phyloP scores from a whole-genome alignment of 345 rosid species.

The Eucalyptus paniculata region DNA sequence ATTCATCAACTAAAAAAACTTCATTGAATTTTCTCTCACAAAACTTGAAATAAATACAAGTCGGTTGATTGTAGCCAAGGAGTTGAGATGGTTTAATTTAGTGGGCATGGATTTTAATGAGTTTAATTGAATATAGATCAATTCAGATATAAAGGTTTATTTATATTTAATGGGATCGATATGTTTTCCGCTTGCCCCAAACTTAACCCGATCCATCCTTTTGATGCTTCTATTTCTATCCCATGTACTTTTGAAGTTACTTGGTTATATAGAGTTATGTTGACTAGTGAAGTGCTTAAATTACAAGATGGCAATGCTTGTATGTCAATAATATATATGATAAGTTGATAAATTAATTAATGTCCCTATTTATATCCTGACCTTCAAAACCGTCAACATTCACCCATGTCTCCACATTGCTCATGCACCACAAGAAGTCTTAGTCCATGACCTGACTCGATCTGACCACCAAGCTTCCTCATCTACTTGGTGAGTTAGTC shows the following conservation, averaged over 20 bases:
- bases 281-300: neutral
- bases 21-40: neutral
- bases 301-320: neutral
- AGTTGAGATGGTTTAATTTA: neutral
- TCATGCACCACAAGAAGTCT: neutral
- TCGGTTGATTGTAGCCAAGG: neutral
- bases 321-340: neutral
- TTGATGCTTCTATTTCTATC: neutral
- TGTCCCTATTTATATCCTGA: neutral
- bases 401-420: neutral
- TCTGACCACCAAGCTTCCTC: neutral
- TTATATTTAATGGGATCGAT: neutral
- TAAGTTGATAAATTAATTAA: neutral
- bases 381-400: neutral
- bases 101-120: neutral
- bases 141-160: neutral
- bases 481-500: fast-evolving
- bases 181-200: fast-evolving
- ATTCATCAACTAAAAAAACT: neutral
- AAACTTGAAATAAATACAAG: neutral
- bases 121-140: neutral
- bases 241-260: neutral
- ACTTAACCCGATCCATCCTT: fast-evolving
- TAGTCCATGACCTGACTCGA: neutral
- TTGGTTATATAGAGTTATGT: neutral